Base-by-base conservation (phyloP, 352 stramenopile species). In the Globisporangium polare region DNA sequence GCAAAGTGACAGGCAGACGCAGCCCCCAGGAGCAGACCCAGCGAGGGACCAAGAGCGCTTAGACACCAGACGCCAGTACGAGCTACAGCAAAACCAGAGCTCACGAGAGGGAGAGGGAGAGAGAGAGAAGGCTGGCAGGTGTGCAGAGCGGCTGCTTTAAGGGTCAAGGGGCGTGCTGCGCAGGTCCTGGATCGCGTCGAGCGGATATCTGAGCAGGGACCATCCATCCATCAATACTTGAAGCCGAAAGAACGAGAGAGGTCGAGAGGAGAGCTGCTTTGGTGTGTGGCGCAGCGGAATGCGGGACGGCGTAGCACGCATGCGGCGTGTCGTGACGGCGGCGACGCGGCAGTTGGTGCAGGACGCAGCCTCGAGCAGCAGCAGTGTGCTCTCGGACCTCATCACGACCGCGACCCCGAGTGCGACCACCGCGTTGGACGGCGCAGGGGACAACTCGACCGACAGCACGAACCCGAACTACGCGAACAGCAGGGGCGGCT, bases 401-500 rank as follows among this genome's bases (percentile, higher is more conserved):
- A 53, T 53, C 13, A 7, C 27, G 22, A 41, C 26, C 18, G 17
- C 41, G 9, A 52, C 29, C 42, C 27, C 54, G 15, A 27, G 41
- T 12, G 9, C 45, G 3, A 9, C 10, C 29, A 57, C 51, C 0
- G 22, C 31, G 12, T 3, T 37, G 17, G 41, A 35, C 9, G 27
- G 54, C 27, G 27, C 18, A 6, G 24, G 41, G 8, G 9, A 15
- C 54, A 31, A 27, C 31, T 31, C 41, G 3, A 22, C 22, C 27
- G 27, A 43, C 54, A 22, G 26, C 41, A 26, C 42, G n/a, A 45
- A 42, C 54, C 20, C 54, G 26, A 53, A 51, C 15, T 59, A 59
- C 24, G 12, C 37, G 24, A 49, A 49, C 39, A 46, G 5, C 1
- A 39, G 42, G 29, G 33, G 13, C 9, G n/a, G 39, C 33, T 13